Evolutionary conservation across 768 basidiomycete genomes (phyloP), one percentile per base, ranked within the genome.

Genomic region (Astraeus odoratus): DNA sequence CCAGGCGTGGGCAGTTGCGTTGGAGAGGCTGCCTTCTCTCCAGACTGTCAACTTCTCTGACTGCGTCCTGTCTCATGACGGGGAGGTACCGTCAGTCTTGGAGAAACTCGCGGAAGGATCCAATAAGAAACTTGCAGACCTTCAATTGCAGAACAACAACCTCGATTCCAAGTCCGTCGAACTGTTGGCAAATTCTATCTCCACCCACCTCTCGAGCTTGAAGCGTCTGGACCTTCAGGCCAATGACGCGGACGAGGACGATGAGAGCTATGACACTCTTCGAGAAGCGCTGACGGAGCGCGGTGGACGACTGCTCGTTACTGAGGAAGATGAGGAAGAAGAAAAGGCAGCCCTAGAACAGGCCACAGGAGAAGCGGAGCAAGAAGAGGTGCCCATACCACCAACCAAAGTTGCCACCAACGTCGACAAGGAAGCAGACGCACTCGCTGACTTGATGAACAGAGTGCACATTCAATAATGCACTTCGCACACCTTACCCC

Each of bases 91-190:
- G 0, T 65, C 72, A 2, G 70, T 88, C 43, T 61, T 88, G 36
- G 71, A 71, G 30, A 73, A 72, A 7, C 72, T 98, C 36, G 71
- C 73, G 1, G 64, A 65, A 16, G 91, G 93, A 8, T 78, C 81
- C 29, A 90, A 86, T 63, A 74, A 75, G 18, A 81, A 81, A 53
- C 70, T 98, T 34, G 76, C 81, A 54, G 76, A 74, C 8, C 72
- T 98, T 38, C 83, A 83, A 54, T 71, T 98, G 27, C 90, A 97
- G 67, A 96, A 94, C 60, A 92, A 94, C 61, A 93, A 98, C 55
- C 73, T 97, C 36, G 86, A 92, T 51, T 65, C 72, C 4, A 63
- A 74, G 36, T 74, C 88, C 8, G 83, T 90, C 47, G 67, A 73
- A 23, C 59, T 88, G 4, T 71, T 98, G 22, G 80, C 85, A 1